Evolutionary conservation across 2,329 filamentous ascomycete species (phyloP).

Genomic region (Aureobasidium sp.): DNA sequence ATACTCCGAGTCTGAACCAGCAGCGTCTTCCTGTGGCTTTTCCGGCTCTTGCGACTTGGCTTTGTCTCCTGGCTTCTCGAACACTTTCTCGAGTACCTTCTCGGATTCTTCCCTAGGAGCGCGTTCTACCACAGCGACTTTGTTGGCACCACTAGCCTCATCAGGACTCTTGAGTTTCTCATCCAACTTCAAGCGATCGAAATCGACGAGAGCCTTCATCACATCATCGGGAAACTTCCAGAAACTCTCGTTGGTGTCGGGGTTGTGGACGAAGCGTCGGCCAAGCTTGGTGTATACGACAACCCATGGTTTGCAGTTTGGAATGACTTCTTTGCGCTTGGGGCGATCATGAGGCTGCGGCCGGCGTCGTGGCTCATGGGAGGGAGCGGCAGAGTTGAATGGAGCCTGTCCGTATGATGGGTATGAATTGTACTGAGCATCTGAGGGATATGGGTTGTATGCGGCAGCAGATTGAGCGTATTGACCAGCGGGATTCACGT

Average conservation of each 20-base stretch:
- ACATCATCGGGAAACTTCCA: conserved; percentile 92
- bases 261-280: conserved; percentile 83
- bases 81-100: conserved; percentile 16
- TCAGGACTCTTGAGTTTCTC: conserved; percentile 40
- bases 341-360: conserved; percentile 72
- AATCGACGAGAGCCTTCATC: conserved; percentile 62
- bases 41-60: neutral
- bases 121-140: conserved; percentile 12
- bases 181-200: conserved; percentile 64
- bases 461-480: neutral
- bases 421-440: neutral
- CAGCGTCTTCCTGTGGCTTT: conserved; percentile 19
- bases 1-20: conserved; percentile 44
- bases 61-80: conserved; percentile 18
- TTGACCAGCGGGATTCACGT: neutral
- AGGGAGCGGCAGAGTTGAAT: neutral
- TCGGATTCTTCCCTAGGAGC: conserved; percentile 20
- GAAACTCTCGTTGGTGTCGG: conserved; percentile 75
- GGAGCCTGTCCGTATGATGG: neutral
- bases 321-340: conserved; percentile 68
- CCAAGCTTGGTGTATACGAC: conserved; percentile 89
- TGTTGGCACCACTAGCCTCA: conserved; percentile 21
- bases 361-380: conserved; percentile 46
- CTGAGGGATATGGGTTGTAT: neutral
- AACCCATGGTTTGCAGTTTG: conserved; percentile 77